These are phyloP conservation scores for Wallacemonas sp. DNA, from an alignment of 208 protist species.

Conservation along the genomic window DNA sequence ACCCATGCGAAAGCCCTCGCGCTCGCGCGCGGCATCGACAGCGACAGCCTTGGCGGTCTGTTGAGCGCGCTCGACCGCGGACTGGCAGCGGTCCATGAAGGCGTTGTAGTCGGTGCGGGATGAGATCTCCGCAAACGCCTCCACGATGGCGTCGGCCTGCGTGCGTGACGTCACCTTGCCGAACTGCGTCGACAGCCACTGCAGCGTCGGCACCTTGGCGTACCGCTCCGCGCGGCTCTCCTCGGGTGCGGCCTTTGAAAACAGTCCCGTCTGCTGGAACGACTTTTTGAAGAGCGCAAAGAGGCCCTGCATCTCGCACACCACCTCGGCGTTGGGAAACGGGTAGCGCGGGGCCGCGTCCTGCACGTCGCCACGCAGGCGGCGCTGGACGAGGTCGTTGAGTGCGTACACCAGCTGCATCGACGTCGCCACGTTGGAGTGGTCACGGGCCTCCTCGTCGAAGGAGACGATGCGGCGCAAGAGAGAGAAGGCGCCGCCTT, in stretches of 20 bases:
- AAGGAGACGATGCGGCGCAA: constrained; percentile 36
- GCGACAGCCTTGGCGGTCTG: constrained; percentile 61
- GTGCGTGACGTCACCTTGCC: neutral
- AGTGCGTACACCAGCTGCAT: constrained; percentile 67
- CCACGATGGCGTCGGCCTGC: constrained; percentile 21
- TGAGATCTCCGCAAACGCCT: constrained; percentile 80
- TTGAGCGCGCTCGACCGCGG: constrained; percentile 62
- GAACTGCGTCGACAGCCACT: constrained; percentile 48
- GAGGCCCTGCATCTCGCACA: constrained; percentile 64
- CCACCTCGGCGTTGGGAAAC: constrained; percentile 57
- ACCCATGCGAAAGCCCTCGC: constrained; percentile 21
- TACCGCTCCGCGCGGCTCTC: constrained; percentile 13
- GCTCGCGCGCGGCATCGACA: constrained; percentile 32
- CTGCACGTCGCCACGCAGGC: constrained; percentile 44
- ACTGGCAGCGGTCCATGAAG: constrained; percentile 71
- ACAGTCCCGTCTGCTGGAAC: constrained; percentile 60
- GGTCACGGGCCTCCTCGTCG: constrained; percentile 48
- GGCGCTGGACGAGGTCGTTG: constrained; percentile 70
- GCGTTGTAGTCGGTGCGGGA: constrained; percentile 77
- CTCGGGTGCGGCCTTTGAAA: constrained; percentile 21
- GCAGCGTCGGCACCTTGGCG: constrained; percentile 32
- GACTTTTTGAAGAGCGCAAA: constrained; percentile 56
- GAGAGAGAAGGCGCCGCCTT: constrained; percentile 34
- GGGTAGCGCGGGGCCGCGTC: constrained; percentile 30
- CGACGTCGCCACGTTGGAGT: constrained; percentile 59